Percentiles rank a stretch among this genome's conserved stretches.
Conservation (phyloP, 2,329 filamentous ascomycete species). For the Penicillium sp. region DNA sequence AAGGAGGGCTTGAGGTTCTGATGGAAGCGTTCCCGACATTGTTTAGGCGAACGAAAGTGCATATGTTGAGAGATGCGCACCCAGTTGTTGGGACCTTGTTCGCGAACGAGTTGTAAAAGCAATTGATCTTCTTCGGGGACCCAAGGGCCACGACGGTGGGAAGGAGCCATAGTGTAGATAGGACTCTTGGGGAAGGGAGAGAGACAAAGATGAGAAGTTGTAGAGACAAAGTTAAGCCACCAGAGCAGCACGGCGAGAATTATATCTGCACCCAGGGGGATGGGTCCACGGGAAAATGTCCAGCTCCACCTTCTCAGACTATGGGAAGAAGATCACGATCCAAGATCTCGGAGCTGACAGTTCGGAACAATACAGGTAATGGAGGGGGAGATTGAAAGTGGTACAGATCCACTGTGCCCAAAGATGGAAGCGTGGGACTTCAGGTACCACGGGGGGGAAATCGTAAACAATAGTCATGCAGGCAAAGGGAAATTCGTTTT, state of each 20-base stretch:
- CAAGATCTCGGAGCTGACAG: slow-evolving; percentile 39
- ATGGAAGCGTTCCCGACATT: slow-evolving; percentile 89
- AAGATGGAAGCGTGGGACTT: background rate
- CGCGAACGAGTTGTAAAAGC: slow-evolving; percentile 63
- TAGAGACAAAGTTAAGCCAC: slow-evolving; percentile 17
- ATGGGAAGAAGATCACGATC: slow-evolving; percentile 37
- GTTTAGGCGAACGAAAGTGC: slow-evolving; percentile 76
- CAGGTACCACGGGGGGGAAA: background rate
- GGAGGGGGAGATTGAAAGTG: background rate
- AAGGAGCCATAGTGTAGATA: slow-evolving; percentile 41
- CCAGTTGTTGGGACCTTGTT: slow-evolving; percentile 79
- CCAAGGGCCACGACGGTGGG: slow-evolving; percentile 75
- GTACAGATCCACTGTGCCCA: background rate
- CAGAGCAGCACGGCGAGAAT: slow-evolving; percentile 22
- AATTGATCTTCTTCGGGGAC: slow-evolving; percentile 67
- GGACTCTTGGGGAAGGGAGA: background rate
- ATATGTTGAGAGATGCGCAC: slow-evolving; percentile 74
- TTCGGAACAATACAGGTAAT: slow-evolving; percentile 22
- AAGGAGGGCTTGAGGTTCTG: slow-evolving; percentile 79
- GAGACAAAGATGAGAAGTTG: background rate
- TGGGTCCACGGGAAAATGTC: slow-evolving; percentile 30
- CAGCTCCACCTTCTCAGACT: slow-evolving; percentile 31
- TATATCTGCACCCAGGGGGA: slow-evolving; percentile 32
- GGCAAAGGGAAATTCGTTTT: too few relatives aligned
- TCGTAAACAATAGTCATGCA: too few relatives aligned